Conservation (phyloP, 208 protist genomes). For the Leishmania aethiopica region DNA sequence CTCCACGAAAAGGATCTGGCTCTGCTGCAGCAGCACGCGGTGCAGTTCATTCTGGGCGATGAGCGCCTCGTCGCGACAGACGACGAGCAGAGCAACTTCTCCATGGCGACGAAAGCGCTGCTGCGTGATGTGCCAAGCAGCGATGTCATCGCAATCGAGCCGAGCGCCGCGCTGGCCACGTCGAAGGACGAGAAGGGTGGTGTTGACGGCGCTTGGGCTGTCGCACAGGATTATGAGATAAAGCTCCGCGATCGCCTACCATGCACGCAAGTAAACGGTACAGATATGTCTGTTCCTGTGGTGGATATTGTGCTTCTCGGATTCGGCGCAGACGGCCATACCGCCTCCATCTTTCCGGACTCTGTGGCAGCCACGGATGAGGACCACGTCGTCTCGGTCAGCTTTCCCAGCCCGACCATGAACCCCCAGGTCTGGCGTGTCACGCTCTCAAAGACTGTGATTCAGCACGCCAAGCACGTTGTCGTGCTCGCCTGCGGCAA, state of each 20-base stretch:
- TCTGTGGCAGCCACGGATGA: conserved; percentile 52
- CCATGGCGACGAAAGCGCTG: conserved; percentile 60
- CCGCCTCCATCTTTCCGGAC: conserved; percentile 81
- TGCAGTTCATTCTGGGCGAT: conserved; percentile 74
- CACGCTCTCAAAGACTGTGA: conserved; percentile 67
- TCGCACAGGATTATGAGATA: conserved; percentile 44
- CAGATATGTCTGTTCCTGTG: conserved; percentile 33
- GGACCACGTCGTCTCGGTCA: conserved; percentile 41
- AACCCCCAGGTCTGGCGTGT: conserved; percentile 82
- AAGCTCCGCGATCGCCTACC: conserved; percentile 32
- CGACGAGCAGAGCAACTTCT: conserved; percentile 63
- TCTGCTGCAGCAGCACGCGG: conserved; percentile 37
- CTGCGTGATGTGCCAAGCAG: conserved; percentile 55
- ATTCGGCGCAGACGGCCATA: conserved; percentile 83
- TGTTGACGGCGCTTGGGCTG: conserved; percentile 38
- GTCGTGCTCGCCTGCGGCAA: conserved; percentile 67
- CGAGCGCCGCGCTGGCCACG: conserved; percentile 32
- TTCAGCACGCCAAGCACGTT: conserved; percentile 66
- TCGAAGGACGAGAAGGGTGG: conserved; percentile 32
- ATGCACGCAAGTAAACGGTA: neutral
- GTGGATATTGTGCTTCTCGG: conserved; percentile 84
- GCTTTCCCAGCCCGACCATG: conserved; percentile 78
- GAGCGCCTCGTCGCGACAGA: conserved; percentile 62
- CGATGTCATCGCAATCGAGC: conserved; percentile 47
- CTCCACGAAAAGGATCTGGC: conserved; percentile 51